Percentiles rank a stretch among this genome's conserved stretches.
phyloP scores from a whole-genome alignment of 805 yeast species.

The Barnettozyma botsteinii region DNA sequence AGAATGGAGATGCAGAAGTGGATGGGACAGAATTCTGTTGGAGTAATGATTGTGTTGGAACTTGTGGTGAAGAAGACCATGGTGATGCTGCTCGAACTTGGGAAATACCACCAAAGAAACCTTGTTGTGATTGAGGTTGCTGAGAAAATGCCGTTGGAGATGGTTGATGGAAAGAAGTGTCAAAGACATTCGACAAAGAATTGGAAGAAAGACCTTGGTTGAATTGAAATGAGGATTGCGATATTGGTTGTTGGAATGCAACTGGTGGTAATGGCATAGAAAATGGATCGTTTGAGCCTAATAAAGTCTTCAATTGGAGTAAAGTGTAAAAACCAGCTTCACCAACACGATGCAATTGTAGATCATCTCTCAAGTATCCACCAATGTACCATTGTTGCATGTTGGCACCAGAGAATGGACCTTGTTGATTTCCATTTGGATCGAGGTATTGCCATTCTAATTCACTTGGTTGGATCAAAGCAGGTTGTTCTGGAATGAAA shows the following conservation, averaged over 20 bases:
- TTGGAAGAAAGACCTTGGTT: neutral
- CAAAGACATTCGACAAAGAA: neutral
- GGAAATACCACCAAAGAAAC: neutral
- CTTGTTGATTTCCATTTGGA: slow-evolving; percentile 64
- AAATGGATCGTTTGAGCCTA: slow-evolving; percentile 68
- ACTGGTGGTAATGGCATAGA: slow-evolving; percentile 41
- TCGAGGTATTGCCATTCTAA: slow-evolving; percentile 72
- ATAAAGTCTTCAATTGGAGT: slow-evolving; percentile 43
- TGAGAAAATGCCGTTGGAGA: neutral
- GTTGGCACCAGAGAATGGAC: slow-evolving; percentile 67
- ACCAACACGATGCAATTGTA: slow-evolving; percentile 54
- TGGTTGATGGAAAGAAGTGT: neutral
- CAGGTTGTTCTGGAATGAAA: slow-evolving; percentile 11
- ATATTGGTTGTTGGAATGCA: slow-evolving; percentile 4
- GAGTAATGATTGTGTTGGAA: slow-evolving; percentile 6
- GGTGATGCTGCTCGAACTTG: slow-evolving; percentile 5
- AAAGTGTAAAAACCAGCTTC: slow-evolving; percentile 47
- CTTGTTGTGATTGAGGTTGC: neutral
- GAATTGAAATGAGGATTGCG: slow-evolving; percentile 5
- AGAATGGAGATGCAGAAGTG: slow-evolving; percentile 4
- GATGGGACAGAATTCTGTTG: slow-evolving; percentile 16
- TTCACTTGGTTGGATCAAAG: slow-evolving; percentile 31
- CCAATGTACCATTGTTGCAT: slow-evolving; percentile 77
- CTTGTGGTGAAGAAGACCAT: slow-evolving; percentile 1
- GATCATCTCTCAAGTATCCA: slow-evolving; percentile 49